Percentiles rank a stretch among this genome's conserved stretches.
phyloP scores from a whole-genome alignment of 345 rosid species.

The Raphanus raphanistrum region DNA sequence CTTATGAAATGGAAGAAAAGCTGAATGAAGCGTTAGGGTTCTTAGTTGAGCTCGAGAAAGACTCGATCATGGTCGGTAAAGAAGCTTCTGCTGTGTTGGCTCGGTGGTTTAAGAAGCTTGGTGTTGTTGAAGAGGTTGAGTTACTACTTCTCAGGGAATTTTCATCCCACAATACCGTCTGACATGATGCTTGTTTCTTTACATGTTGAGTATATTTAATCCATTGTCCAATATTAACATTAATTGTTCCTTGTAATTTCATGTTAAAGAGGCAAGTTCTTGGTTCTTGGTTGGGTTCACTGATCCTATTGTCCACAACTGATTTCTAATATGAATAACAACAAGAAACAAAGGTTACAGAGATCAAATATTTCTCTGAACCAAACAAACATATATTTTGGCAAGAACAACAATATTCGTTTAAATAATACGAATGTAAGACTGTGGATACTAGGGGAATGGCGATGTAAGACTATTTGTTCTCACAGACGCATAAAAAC shows the following conservation, averaged over 20 bases:
- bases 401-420: not conserved
- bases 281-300: too few species aligned
- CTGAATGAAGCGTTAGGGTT: not conserved
- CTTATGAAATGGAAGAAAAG: slow-evolving; percentile 62
- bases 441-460: not conserved
- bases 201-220: too few species aligned
- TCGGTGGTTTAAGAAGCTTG: not conserved
- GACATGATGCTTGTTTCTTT: not conserved
- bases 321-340: not conserved
- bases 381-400: not conserved
- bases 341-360: not conserved
- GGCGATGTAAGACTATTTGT: not conserved
- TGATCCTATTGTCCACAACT: too few species aligned
- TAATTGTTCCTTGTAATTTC: too few species aligned
- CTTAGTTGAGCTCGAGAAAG: not conserved
- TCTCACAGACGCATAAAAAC: not conserved
- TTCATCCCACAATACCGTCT: slow-evolving; percentile 24
- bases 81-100: not conserved
- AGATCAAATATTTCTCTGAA: not conserved
- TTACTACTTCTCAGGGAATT: slow-evolving; percentile 56
- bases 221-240: too few species aligned
- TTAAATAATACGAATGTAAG: not conserved
- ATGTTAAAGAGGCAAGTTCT: too few species aligned
- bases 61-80: not conserved
- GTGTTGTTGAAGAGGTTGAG: slow-evolving; percentile 72